Percentiles rank a stretch among this genome's conserved stretches.
These are phyloP conservation scores for Symbiodinium natans DNA, from an alignment of 73 alveolate genomes.

Conservation along the genomic window DNA sequence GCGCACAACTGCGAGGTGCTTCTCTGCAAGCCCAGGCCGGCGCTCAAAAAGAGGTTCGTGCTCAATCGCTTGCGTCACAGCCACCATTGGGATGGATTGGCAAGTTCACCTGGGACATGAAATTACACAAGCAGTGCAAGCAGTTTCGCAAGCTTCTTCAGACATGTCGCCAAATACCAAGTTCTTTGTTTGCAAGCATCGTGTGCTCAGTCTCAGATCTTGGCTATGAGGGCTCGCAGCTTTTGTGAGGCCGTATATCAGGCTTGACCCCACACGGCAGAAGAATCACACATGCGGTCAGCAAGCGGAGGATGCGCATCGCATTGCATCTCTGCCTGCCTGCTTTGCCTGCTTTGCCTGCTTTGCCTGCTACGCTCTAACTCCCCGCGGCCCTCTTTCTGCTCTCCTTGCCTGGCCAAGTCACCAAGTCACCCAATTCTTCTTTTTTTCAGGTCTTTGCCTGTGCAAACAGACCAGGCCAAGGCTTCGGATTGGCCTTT, in stretches of 20 bases:
- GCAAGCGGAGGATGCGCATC: no score
- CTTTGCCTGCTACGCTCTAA: no score
- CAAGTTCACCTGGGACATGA: neutral
- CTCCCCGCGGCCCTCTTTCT: no score
- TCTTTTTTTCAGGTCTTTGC: constrained; percentile 25
- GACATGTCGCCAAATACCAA: neutral
- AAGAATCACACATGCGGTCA: no score
- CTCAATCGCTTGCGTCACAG: constrained; percentile 78
- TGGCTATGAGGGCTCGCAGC: neutral
- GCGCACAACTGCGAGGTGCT: neutral
- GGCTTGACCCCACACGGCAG: neutral
- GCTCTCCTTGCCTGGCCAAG: neutral
- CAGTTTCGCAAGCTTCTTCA: no score
- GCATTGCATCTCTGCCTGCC: no score
- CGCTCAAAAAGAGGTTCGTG: constrained; percentile 53
- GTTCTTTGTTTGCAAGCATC: neutral
- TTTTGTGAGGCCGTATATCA: neutral
- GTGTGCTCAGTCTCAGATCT: neutral
- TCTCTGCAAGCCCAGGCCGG: neutral
- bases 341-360: no score
- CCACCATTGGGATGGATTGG: constrained; percentile 45
- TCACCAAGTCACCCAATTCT: no score
- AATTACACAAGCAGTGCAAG: neutral
- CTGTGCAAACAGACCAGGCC: constrained; percentile 54
- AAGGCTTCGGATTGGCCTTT: constrained; percentile 81